A percentile compares a stretch with the other conserved stretches of the same genome.
Conservation (phyloP, 2,329 filamentous ascomycete species). For the Septoria linicola region DNA sequence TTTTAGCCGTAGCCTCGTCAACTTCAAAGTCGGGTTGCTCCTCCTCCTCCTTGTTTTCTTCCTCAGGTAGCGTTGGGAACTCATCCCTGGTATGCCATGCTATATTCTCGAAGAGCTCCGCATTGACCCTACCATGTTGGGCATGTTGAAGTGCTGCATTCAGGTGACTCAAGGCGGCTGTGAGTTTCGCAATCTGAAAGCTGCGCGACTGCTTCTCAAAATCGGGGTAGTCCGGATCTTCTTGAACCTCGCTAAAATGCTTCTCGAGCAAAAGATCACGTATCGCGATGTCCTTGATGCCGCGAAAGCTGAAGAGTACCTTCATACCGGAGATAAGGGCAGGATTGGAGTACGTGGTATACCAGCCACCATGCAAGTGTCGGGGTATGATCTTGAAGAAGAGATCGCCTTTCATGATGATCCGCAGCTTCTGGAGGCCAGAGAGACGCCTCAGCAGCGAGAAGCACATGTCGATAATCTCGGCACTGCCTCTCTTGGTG, state of each 20-base stretch:
- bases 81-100: slow-evolving; percentile 26
- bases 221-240: slow-evolving; percentile 17
- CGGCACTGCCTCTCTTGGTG: slow-evolving; percentile 23
- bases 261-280: slow-evolving; percentile 17
- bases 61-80: slow-evolving; percentile 21
- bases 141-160: slow-evolving; percentile 26
- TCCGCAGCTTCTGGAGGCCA: slow-evolving; percentile 22
- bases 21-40: too few species aligned
- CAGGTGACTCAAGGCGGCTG: slow-evolving; percentile 22
- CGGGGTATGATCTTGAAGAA: slow-evolving; percentile 1
- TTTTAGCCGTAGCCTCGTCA: too few species aligned
- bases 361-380: background rate
- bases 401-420: slow-evolving; percentile 21
- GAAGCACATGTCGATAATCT: slow-evolving; percentile 26
- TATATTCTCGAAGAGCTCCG: slow-evolving; percentile 22
- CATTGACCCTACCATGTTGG: slow-evolving; percentile 27
- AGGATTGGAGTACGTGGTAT: slow-evolving; percentile 21
- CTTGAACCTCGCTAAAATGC: slow-evolving; percentile 6
- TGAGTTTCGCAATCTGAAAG: slow-evolving; percentile 16
- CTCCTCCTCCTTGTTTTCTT: slow-evolving; percentile 10
- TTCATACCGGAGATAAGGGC: slow-evolving; percentile 22
- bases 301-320: slow-evolving; percentile 23
- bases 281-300: slow-evolving; percentile 24
- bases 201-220: slow-evolving; percentile 1
- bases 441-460: slow-evolving; percentile 23